phyloP scores from a whole-genome alignment of 192 early-diverging fungal genomes.

The Coemansia sp. region DNA sequence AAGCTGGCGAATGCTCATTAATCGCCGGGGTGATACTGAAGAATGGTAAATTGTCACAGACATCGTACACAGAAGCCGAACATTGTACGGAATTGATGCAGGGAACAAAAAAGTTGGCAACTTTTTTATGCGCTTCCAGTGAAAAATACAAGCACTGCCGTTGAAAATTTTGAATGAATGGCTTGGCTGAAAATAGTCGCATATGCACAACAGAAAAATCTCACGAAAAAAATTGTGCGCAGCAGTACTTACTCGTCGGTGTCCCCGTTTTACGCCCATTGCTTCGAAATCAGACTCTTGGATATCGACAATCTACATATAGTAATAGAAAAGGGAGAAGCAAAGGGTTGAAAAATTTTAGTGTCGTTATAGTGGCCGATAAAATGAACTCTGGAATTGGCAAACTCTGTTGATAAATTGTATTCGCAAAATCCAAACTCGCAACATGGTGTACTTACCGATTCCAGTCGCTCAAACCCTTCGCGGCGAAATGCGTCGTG shows the following conservation, averaged over 20 bases:
- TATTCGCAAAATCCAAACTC: not conserved
- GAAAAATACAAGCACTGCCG: not conserved
- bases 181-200: constrained; percentile 4
- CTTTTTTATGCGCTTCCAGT: not conserved
- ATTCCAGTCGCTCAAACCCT: constrained; percentile 43
- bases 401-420: not conserved
- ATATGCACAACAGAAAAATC: not conserved
- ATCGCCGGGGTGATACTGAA: not conserved
- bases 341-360: not conserved
- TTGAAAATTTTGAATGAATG: not conserved
- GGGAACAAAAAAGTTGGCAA: not conserved
- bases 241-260: constrained; percentile 42
- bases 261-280: constrained; percentile 47
- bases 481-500: constrained; percentile 43
- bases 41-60: not conserved
- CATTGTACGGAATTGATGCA: not conserved
- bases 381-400: not conserved
- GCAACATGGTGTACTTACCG: constrained; percentile 24
- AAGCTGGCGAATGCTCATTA: not conserved
- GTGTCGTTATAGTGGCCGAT: not conserved
- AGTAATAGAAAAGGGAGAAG: not conserved
- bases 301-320: constrained; percentile 42
- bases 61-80: not conserved
- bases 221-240: not conserved
- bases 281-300: constrained; percentile 50